These are phyloP conservation scores for Scleroderma citrinum DNA, from an alignment of 768 basidiomycete genomes.

Conservation along the genomic window DNA sequence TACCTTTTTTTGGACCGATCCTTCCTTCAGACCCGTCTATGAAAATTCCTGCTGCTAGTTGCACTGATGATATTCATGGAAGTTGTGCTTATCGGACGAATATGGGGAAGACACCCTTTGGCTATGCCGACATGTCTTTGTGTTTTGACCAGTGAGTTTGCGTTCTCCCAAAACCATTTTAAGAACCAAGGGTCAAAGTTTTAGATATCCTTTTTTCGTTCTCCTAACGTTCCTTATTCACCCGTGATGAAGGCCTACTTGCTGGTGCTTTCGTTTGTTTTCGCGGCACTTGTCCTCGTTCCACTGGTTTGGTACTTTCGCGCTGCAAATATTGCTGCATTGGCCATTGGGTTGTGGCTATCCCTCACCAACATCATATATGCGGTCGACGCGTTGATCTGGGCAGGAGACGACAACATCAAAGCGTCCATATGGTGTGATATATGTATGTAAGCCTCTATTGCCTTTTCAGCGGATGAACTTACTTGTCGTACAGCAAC, in stretches of 20 bases:
- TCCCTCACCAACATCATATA: constrained; percentile 41
- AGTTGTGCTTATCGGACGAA: constrained; percentile 15
- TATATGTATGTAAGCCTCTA: constrained; percentile 43
- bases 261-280: constrained; percentile 40
- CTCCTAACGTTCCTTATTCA: constrained; percentile 2
- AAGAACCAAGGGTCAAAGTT: background rate
- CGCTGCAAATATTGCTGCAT: constrained; percentile 38
- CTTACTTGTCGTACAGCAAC: constrained; percentile 37
- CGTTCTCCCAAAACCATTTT: constrained; percentile 8
- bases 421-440: constrained; percentile 67
- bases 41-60: constrained; percentile 4
- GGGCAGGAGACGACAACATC: constrained; percentile 42
- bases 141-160: background rate
- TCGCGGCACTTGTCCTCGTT: constrained; percentile 35
- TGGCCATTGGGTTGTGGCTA: constrained; percentile 50
- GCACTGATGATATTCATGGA: constrained; percentile 23
- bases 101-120: background rate
- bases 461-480: background rate
- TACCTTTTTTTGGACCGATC: constrained; percentile 17
- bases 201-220: constrained; percentile 12
- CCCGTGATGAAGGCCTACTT: constrained; percentile 26
- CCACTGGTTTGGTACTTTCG: constrained; percentile 36
- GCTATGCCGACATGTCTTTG: too few species aligned
- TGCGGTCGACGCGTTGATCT: constrained; percentile 55
- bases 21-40: constrained; percentile 5